Evolutionary conservation across 768 basidiomycete genomes (phyloP).

Genomic region (Lactifluus subvellereus): DNA sequence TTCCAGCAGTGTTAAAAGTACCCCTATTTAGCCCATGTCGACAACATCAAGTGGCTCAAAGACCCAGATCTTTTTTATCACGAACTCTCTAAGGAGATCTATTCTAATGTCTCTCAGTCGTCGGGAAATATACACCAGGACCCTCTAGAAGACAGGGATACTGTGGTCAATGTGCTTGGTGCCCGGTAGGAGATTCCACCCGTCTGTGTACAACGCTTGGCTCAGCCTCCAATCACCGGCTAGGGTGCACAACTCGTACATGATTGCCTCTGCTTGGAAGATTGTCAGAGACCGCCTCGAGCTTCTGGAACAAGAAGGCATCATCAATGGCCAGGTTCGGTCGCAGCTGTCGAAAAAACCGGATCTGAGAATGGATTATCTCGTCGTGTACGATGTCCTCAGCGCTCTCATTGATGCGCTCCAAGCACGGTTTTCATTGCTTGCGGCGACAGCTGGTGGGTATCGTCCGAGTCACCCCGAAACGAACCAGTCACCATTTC

Average conservation of each 20-base stretch:
- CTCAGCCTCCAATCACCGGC: slow-evolving; percentile 10
- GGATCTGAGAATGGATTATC: slow-evolving; percentile 50
- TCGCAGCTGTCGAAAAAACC: slow-evolving; percentile 46
- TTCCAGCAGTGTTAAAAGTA: background rate
- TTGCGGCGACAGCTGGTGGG: slow-evolving; percentile 69
- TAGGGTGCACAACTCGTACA: slow-evolving; percentile 78
- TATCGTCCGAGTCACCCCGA: slow-evolving; percentile 16
- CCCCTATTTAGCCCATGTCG: slow-evolving; percentile 47
- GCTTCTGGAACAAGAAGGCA: slow-evolving; percentile 47
- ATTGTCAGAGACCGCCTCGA: slow-evolving; percentile 56
- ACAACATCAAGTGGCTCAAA: slow-evolving; percentile 61
- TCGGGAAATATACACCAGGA: slow-evolving; percentile 6
- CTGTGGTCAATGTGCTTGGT: slow-evolving; percentile 22
- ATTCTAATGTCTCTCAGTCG: slow-evolving; percentile 40
- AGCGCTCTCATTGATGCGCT: slow-evolving; percentile 51
- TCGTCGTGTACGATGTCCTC: slow-evolving; percentile 60
- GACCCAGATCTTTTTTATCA: slow-evolving; percentile 59
- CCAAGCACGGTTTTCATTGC: slow-evolving; percentile 60
- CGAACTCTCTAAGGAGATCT: slow-evolving; percentile 51
- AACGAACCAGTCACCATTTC: slow-evolving; percentile 9
- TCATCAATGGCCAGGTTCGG: slow-evolving; percentile 50
- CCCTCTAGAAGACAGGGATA: slow-evolving; percentile 9
- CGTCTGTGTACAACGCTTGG: slow-evolving; percentile 3
- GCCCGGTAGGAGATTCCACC: slow-evolving; percentile 22
- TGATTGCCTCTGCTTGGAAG: slow-evolving; percentile 80